Conservation (phyloP, 805 yeast genomes). For the Candida quercuum region DNA sequence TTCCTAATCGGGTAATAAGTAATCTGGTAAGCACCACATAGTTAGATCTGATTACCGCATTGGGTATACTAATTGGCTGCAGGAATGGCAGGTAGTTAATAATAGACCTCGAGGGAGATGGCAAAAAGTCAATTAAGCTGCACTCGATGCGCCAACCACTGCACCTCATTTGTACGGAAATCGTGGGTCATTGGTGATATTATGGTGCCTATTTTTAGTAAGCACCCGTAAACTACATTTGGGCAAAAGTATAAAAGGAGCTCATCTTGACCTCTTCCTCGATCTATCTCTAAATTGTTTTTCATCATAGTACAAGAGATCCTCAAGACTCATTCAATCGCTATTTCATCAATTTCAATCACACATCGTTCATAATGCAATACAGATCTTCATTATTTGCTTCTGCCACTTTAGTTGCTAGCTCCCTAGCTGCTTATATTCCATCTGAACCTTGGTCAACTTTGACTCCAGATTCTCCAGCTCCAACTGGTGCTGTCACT, state of each 20-base stretch:
- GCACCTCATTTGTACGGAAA: no score
- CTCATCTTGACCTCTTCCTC: not conserved
- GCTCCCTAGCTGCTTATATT: conserved; percentile 54
- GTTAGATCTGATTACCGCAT: no score
- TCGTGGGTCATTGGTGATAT: no score
- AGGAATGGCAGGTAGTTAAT: no score
- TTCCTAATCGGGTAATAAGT: not conserved
- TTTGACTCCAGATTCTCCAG: conserved; percentile 55
- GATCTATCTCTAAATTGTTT: not conserved
- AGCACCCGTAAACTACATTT: no score
- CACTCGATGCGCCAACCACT: no score
- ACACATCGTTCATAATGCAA: conserved; percentile 30
- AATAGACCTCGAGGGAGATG: no score
- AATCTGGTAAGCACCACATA: not conserved
- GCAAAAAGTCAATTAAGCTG: no score
- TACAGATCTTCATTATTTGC: conserved; percentile 33
- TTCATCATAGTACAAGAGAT: not conserved
- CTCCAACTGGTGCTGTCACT: conserved; percentile 49
- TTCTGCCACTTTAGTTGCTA: conserved; percentile 37
- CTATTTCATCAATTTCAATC: no score
- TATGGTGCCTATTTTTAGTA: not conserved
- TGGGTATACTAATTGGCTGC: not conserved
- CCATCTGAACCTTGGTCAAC: conserved; percentile 69
- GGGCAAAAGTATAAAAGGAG: not conserved
- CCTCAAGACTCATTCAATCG: not conserved